These are phyloP conservation scores for Globisporangium cylindrosporum DNA, from an alignment of 352 stramenopile species.

Conservation along the genomic window DNA sequence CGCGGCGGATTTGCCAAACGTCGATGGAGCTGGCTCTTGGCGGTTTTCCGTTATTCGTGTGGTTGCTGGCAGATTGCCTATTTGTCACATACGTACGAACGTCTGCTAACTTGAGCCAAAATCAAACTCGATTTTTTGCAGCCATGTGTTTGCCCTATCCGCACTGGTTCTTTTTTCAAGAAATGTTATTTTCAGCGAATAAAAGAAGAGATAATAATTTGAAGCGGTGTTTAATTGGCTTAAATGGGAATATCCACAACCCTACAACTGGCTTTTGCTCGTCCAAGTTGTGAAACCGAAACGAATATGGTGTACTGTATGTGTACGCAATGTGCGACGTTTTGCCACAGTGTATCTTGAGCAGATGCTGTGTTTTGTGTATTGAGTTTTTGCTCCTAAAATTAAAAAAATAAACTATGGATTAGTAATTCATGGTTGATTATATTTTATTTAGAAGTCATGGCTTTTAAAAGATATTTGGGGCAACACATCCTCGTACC, in stretches of 20 bases:
- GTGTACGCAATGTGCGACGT: neutral
- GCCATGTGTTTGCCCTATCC: neutral
- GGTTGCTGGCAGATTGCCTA: neutral
- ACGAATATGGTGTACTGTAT: neutral
- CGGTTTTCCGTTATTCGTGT: neutral
- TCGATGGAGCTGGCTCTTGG: neutral
- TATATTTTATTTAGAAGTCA: no score
- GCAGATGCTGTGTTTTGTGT: neutral
- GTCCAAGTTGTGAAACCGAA: neutral
- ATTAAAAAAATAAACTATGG: no score
- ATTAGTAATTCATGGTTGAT: no score
- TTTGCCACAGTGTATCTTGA: neutral
- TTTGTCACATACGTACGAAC: neutral
- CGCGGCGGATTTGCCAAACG: neutral
- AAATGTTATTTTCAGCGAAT: neutral
- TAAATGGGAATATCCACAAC: neutral
- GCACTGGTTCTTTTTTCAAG: neutral
- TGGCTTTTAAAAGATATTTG: no score
- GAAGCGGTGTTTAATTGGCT: neutral
- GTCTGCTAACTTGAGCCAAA: neutral
- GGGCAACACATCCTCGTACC: no score
- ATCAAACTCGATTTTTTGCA: neutral
- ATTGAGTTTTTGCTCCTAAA: neutral
- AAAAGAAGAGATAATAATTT: neutral
- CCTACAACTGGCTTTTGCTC: slow-evolving; percentile 1